Percentiles rank a stretch among this genome's conserved stretches.
phyloP scores from a whole-genome alignment of 1,139 yeast genomes.

The Hanseniaspora uvarum region DNA sequence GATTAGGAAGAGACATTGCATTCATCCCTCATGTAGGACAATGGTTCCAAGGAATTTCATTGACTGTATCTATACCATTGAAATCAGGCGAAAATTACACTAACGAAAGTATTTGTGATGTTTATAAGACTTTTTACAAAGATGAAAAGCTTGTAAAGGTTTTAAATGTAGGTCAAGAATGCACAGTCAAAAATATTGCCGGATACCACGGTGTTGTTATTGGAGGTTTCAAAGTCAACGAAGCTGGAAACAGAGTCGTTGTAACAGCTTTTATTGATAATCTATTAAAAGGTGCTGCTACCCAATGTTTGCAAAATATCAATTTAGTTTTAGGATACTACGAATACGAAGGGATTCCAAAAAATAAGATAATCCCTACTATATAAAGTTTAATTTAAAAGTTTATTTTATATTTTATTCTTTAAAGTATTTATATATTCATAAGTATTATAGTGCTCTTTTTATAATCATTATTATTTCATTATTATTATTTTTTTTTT shows the following conservation, averaged over 20 bases:
- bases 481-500: background rate
- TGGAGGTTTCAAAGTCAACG: conserved; percentile 91
- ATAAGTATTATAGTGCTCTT: background rate
- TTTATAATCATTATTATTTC: background rate
- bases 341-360: conserved; percentile 90
- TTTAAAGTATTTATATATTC: background rate
- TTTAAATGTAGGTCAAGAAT: conserved; percentile 45
- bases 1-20: conserved; percentile 68
- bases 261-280: conserved; percentile 92
- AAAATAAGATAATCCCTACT: conserved; percentile 26
- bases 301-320: conserved; percentile 93
- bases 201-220: conserved; percentile 91
- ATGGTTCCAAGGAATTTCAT: conserved; percentile 97
- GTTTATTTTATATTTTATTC: background rate
- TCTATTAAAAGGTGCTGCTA: conserved; percentile 93
- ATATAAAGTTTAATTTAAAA: background rate
- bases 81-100: conserved; percentile 51
- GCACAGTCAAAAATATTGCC: conserved; percentile 78
- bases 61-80: conserved; percentile 84
- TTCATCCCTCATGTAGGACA: conserved; percentile 96
- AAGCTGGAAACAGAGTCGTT: conserved; percentile 82
- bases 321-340: conserved; percentile 82
- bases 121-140: conserved; percentile 80
- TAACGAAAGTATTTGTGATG: conserved; percentile 69
- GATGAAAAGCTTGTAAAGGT: conserved; percentile 79